Conservation (phyloP, 345 rosid genomes). For the Melaleuca quinquenervia region DNA sequence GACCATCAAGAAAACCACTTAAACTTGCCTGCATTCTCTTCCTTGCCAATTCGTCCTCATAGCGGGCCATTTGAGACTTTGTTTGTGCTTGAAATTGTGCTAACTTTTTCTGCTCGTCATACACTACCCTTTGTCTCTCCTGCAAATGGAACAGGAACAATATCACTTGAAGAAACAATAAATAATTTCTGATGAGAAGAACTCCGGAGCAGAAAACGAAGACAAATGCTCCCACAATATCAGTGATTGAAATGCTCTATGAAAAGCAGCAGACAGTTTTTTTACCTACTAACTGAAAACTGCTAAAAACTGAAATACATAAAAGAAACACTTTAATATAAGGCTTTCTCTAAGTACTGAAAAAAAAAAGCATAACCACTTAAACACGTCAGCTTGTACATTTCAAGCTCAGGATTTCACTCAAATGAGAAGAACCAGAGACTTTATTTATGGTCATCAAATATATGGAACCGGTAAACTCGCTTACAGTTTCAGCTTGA, state of each 20-base stretch:
- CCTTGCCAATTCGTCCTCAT: constrained; percentile 88
- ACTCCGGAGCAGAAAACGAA: not conserved
- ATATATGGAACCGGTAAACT: not conserved
- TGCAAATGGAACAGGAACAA: constrained; percentile 12
- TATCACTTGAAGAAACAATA: not conserved
- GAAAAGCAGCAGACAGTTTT: not conserved
- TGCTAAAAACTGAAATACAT: not conserved
- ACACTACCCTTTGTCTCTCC: constrained; percentile 86
- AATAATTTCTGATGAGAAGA: not conserved
- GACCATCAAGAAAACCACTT: not conserved
- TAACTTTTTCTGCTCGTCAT: constrained; percentile 86
- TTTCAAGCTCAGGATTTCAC: not conserved
- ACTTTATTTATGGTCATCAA: not conserved
- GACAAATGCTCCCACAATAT: not conserved
- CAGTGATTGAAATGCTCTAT: not conserved
- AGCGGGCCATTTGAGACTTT: constrained; percentile 91
- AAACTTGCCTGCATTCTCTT: constrained; percentile 93
- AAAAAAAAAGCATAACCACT: not conserved
- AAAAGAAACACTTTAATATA: not conserved
- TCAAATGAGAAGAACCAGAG: not conserved
- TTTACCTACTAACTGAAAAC: not conserved
- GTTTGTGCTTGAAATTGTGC: constrained; percentile 87
- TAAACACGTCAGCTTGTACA: not conserved
- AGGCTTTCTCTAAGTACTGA: not conserved
- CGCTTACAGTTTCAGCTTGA: constrained; percentile 78